Evolutionary conservation across 2,329 filamentous ascomycete genomes (phyloP), one percentile per base, ranked within the genome.

Genomic region (Botryotinia convoluta): DNA sequence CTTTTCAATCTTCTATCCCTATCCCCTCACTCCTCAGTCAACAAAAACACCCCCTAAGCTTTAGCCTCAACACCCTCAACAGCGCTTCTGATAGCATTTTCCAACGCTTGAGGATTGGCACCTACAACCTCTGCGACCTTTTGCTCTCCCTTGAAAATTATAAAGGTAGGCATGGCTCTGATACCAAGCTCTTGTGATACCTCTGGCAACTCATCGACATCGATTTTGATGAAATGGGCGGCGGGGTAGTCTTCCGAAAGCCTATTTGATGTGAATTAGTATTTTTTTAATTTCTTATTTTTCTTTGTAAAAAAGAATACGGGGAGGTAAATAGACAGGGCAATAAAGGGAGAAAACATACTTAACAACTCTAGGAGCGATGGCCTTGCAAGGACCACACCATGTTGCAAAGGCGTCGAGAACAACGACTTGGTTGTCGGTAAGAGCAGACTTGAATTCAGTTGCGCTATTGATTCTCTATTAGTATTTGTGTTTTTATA

Each of bases 331-430:
- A 67, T 42, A 20, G 54, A 22, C 51, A 37, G 54, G 62, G 29
- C 72, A 22, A 70, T 48, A 60, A 62, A 54, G 42, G 71, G 44
- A 37, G 26, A 14, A 60, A 65, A 82, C 89, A 81, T 84, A 91
- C 87, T 91, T 87, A 78, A 87, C 87, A 73, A 97, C 85, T 75
- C 90, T 83, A 74, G 95, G 95, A 29, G 94, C 89, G 80, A 98
- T 96, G 79, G 91, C 88, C 87, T 95, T 97, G 92, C 95, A 98
- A 74, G 95, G 95, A 74, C 94, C 94, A 86, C 95, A 98, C 95
- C 95, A 98, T 76, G 86, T 90, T 73, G 95, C 95, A 83, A 92
- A 94, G 85, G 90, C 94, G 86, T 98, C 95, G 80, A 98, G 85
- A 75, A 98, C 85, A 78, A 97, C 88, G 76, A 92, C 83, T 71